These are phyloP conservation scores for Candida dubliniensis DNA, from an alignment of 1,139 yeast species.

Conservation along the genomic window DNA sequence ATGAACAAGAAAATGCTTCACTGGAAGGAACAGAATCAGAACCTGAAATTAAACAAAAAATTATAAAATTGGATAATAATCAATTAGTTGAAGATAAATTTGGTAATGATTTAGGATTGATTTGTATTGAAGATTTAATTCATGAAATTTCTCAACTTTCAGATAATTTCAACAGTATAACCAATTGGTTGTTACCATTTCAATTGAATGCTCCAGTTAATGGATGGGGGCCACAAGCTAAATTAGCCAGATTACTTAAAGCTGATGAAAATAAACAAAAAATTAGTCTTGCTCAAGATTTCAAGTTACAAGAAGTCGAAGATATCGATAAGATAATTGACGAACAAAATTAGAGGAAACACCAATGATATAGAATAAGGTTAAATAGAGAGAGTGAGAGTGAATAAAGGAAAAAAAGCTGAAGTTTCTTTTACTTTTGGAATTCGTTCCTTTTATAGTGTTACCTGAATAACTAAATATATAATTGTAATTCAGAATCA, in stretches of 20 bases:
- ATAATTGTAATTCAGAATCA: no score
- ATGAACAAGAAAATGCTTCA: constrained; percentile 19
- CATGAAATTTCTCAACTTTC: constrained; percentile 67
- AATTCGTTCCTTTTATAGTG: no score
- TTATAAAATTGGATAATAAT: constrained; percentile 63
- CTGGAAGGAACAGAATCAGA: no score
- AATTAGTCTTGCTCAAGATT: constrained; percentile 61
- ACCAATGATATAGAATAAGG: not conserved
- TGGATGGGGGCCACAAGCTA: constrained; percentile 68
- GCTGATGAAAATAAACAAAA: constrained; percentile 45
- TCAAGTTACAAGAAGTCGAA: constrained; percentile 58
- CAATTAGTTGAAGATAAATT: constrained; percentile 70
- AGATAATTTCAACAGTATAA: constrained; percentile 58
- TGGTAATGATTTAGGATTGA: constrained; percentile 63
- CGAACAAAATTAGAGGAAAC: constrained; percentile 49
- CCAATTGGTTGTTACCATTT: constrained; percentile 68
- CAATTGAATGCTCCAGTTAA: constrained; percentile 64
- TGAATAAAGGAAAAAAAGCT: no score
- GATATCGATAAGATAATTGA: constrained; percentile 68
- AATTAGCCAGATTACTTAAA: constrained; percentile 50
- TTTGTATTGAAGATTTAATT: constrained; percentile 77
- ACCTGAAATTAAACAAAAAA: constrained; percentile 11
- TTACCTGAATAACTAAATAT: no score
- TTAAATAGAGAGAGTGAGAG: no score
- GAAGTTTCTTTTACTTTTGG: no score